Evolutionary conservation across 169 alveolate species (phyloP), one percentile per base, ranked within the genome.

Genomic region (Plasmodium chabaudi): DNA sequence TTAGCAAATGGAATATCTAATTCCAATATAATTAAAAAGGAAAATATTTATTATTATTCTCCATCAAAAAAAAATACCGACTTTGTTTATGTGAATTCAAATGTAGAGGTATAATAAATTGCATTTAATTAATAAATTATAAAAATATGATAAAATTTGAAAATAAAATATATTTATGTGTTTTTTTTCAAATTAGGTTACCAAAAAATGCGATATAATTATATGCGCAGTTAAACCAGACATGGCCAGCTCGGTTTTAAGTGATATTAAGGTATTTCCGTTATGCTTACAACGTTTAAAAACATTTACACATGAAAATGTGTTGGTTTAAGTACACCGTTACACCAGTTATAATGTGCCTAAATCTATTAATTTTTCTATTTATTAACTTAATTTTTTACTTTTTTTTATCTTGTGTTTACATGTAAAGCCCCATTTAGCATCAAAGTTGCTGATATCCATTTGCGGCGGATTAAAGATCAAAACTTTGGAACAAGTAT

Each of bases 171-270:
- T 23, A 42, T 49, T 23, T 49, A 71, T 60, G 6, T 7, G 21
- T 39, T 64, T 64, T 27, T 49, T 61, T 51, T 60, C 25, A 47
- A 4, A 27, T 53, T 71, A 82, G 90, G 21, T 82, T 17, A 64
- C 71, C 19, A 17, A 51, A 7, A 27, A 46, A 17, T 86, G 91
- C 21, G 75, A 86, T 15, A 42, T 86, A 86, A 86, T 86, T 47
- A 67, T 86, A 25, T 49, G 71, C 27, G 91, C 91, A 10, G 91
- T 86, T 21, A 86, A 86, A 53, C 91, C 91, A 59, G 70, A 86
- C 64, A 15, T 86, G 19, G 91, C 91, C 12, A 25, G 27, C 47
- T 46, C 49, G 12, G 91, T 86, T 3, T 56, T 86, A 9, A 47
- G 17, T 21, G 84, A 82, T 44, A 69, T 82, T 69, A 65, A 68